These are phyloP conservation scores for Abrus pulchellus DNA, from an alignment of 306 rosid genomes.

Conservation along the genomic window DNA sequence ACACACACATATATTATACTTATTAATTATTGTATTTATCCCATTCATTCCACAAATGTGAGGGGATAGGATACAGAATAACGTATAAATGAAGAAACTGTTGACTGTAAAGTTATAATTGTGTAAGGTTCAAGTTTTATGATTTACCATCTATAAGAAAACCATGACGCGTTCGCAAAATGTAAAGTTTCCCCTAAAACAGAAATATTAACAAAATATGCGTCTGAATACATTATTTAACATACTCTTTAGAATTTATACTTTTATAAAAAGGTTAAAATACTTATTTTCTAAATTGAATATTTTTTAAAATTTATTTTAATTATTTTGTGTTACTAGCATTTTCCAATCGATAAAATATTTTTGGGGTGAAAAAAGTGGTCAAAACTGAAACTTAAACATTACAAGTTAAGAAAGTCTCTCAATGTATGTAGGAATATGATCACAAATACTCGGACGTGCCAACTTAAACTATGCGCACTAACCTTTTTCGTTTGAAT, in stretches of 20 bases:
- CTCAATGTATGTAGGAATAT: slow-evolving; percentile 1
- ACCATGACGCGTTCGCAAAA: background rate
- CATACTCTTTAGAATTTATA: too few species aligned
- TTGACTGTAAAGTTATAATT: background rate
- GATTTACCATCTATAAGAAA: background rate
- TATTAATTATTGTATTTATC: background rate
- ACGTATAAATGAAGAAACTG: slow-evolving; percentile 32
- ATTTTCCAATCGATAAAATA: too few species aligned
- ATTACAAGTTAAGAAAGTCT: background rate
- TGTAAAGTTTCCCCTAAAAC: background rate
- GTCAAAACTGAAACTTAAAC: background rate
- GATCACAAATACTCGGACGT: background rate
- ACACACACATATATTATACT: too few species aligned
- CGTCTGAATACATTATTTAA: too few species aligned
- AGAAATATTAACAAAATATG: background rate
- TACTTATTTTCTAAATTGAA: too few species aligned
- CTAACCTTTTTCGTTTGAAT: slow-evolving; percentile 28
- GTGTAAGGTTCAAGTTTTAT: slow-evolving; percentile 30
- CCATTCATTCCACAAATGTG: background rate
- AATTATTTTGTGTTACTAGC: too few species aligned
- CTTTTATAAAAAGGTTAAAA: too few species aligned
- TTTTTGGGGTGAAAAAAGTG: background rate
- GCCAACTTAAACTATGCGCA: slow-evolving; percentile 21
- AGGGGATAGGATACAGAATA: background rate
- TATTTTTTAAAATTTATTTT: too few species aligned